These are phyloP conservation scores for Colletotrichum viniferum DNA, from an alignment of 2,329 filamentous ascomycete species.

Conservation along the genomic window DNA sequence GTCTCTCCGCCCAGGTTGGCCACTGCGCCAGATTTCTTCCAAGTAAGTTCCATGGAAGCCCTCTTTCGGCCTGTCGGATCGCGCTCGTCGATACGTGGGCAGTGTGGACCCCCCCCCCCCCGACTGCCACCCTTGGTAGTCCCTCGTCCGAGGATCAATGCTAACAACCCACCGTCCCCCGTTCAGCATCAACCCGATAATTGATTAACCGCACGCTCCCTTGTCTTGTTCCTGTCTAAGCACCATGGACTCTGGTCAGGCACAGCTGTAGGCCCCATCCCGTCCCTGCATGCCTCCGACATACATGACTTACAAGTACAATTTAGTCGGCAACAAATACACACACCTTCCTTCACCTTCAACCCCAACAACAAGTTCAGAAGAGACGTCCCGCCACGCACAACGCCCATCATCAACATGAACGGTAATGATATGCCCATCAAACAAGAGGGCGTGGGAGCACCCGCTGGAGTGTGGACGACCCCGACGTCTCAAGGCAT, in stretches of 20 bases:
- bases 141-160: conserved; percentile 36
- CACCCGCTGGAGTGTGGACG: conserved; percentile 56
- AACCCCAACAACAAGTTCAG: conserved; percentile 51
- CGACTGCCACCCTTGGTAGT: conserved; percentile 29
- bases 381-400: conserved; percentile 48
- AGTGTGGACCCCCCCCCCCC: conserved; percentile 29
- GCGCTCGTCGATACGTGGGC: conserved; percentile 36
- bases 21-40: conserved; percentile 39
- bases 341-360: conserved; percentile 54
- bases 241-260: conserved; percentile 57
- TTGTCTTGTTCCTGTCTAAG: conserved; percentile 34
- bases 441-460: conserved; percentile 51
- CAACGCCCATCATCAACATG: conserved; percentile 52
- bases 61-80: conserved; percentile 36
- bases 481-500: conserved; percentile 56
- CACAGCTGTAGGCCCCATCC: conserved; percentile 53
- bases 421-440: conserved; percentile 53
- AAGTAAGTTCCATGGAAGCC: conserved; percentile 43
- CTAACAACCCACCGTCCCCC: conserved; percentile 38
- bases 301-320: conserved; percentile 40
- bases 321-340: conserved; percentile 51
- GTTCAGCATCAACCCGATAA: conserved; percentile 39
- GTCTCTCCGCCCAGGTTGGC: conserved; percentile 27
- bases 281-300: conserved; percentile 22
- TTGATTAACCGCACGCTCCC: conserved; percentile 40